phyloP scores from a whole-genome alignment of 2,329 filamentous ascomycete species.

The Fusarium buxicola region DNA sequence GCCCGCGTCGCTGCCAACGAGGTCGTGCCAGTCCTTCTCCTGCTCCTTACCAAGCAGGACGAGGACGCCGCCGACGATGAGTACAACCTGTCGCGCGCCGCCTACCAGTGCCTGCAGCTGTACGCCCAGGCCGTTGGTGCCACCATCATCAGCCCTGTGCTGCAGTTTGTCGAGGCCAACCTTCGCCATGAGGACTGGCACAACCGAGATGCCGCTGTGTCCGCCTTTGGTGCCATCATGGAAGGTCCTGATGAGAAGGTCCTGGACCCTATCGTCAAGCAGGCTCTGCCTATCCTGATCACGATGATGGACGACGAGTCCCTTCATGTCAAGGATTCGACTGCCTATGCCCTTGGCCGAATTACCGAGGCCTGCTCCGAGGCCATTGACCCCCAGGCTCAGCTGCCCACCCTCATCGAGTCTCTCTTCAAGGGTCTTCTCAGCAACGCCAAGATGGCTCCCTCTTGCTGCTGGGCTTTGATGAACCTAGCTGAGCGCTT shows the following conservation, averaged over 20 bases:
- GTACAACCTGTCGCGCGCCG: conserved; percentile 94
- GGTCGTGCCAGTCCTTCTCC: conserved; percentile 90
- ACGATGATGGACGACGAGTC: conserved; percentile 90
- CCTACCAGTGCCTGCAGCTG: conserved; percentile 95
- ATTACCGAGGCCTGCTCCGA: conserved; percentile 95
- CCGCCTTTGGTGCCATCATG: conserved; percentile 98
- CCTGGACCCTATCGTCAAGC: conserved; percentile 93
- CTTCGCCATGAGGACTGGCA: conserved; percentile 95
- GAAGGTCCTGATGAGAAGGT: conserved; percentile 95
- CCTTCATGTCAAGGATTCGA: conserved; percentile 93
- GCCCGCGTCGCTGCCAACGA: conserved; percentile 91
- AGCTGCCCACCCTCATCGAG: conserved; percentile 86
- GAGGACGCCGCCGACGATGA: conserved; percentile 97
- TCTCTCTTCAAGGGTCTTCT: conserved; percentile 91
- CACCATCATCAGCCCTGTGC: conserved; percentile 85
- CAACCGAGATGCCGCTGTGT: conserved; percentile 92
- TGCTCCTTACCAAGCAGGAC: conserved; percentile 94
- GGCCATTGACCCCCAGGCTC: conserved; percentile 85
- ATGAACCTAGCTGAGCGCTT: conserved; percentile 99
- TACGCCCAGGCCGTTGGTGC: conserved; percentile 92
- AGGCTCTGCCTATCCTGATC: conserved; percentile 91
- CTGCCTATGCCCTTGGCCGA: conserved; percentile 93
- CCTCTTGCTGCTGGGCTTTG: conserved; percentile 98
- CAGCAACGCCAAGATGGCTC: conserved; percentile 95
- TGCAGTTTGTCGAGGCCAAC: conserved; percentile 92